Base-by-base conservation (phyloP, 495 filamentous ascomycete species). In the Diplogelasinospora grovesii region DNA sequence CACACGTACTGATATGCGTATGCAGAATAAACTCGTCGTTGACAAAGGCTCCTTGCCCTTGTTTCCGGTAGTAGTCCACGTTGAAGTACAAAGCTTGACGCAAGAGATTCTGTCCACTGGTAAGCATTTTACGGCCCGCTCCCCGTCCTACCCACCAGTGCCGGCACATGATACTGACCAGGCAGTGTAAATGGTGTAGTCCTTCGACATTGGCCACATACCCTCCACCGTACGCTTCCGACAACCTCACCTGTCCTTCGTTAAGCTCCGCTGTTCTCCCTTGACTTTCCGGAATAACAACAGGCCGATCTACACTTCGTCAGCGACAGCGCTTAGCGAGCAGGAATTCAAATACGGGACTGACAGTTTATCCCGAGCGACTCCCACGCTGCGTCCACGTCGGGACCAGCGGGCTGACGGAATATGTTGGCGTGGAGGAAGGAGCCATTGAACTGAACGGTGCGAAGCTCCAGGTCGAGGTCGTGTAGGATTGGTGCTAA, bases 341-440 rank as follows among this genome's bases (percentile, higher is more conserved):
- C n/a, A n/a, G n/a, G n/a, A n/a, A n/a, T n/a, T n/a, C n/a, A n/a
- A n/a, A n/a, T n/a, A n/a, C n/a, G n/a, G n/a, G n/a, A 48, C 58
- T 36, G 35, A 74, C 70, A 76, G 16, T 76, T 59, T 0, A 68
- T 55, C 2, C 75, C 75, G 0, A 79, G 42, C 1, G 72, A 61
- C 23, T 62, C 60, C 74, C 75, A 79, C 3, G 73, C 74, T 5
- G 65, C 73, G 49, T 79, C 75, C 4, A 76, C 71, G 33, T 74
- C 70, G 1, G 71, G 70, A 16, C 65, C 58, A 0, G 71, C 70
- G 24, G 63, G 43, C 45, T 71, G 61, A 23, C 73, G 68, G 50
- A 67, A 79, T 13, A 66, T 54, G 31, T 70, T 75, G 31, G 71
- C 63, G 20, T 73, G 63, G n/a, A 77, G 28, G 1, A 77, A 59